Base-by-base conservation (phyloP, 345 rosid genomes). In the Excoecaria agallocha region DNA sequence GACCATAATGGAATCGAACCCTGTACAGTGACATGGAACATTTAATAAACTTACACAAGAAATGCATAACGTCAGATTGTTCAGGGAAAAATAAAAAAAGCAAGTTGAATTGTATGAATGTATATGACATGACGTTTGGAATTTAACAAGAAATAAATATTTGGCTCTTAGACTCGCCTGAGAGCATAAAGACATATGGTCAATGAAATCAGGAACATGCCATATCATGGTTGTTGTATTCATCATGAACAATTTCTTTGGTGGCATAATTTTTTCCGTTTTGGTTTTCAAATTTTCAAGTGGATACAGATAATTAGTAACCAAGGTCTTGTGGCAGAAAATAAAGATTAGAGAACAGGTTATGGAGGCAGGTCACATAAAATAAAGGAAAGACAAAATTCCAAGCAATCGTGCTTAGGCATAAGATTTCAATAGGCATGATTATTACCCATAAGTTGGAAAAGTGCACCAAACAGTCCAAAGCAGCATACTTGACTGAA, bases 1-100 rank as follows among this genome's bases (percentile, higher is more conserved):
- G 99, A 56, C 99, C 99, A 73, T 96, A 96, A 68, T 96, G 99
- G 87, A 96, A 93, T 10, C 99, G 91, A 22, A 93, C 99, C 87
- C 99, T 96, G 89, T 61, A 82, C 46, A 37, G 37, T 68, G 51
- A 45, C 3, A 49, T 12, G 56, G 55, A 66, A 75, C 50, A 78
- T 41, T 77, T 73, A 70, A 50, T 48, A 63, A 51, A 76, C 66
- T 76, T 24, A 39, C 46, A 79, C 45, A 17, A 56, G 66, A 24
- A n/a, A 16, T 72, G 22, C 30, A 66, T 12, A 81, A 74, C 17
- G 41, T 56, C 39, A 43, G 30, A 39, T 45, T 43, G 11, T 41
- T 8, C 3, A 57, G 5, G 58, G 12, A 54, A 3, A 54, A 3
- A 5, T 1, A n/a, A n/a, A n/a, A n/a, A n/a, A n/a, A 52, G 5